phyloP scores from a whole-genome alignment of 768 basidiomycete species.

The Suillus subaureus region DNA sequence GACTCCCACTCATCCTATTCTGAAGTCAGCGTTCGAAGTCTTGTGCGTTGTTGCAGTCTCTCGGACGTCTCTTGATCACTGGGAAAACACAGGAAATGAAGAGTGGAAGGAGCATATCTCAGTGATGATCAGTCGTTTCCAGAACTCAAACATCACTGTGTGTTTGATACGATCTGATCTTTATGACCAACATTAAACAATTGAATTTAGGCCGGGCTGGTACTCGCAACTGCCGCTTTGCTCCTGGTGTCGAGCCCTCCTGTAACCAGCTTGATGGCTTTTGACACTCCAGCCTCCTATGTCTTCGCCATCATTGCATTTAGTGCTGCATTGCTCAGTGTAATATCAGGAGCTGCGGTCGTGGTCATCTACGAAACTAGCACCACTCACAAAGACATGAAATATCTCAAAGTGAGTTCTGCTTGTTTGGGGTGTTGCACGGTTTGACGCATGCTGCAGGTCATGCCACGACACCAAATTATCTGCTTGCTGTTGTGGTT shows the following conservation, averaged over 20 bases:
- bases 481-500: neutral
- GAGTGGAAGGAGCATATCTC: neutral
- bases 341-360: slow-evolving; percentile 5
- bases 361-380: neutral
- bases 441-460: neutral
- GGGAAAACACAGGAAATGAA: neutral
- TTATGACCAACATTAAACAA: too few relatives aligned
- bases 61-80: neutral
- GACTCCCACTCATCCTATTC: too few relatives aligned
- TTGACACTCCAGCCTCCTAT: neutral
- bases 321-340: neutral
- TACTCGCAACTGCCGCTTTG: slow-evolving; percentile 5
- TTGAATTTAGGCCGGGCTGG: neutral
- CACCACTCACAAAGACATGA: neutral
- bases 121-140: neutral
- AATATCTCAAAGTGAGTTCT: neutral
- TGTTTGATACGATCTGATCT: neutral
- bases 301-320: neutral
- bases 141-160: neutral
- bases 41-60: slow-evolving; percentile 2
- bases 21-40: neutral
- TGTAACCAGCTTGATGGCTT: neutral
- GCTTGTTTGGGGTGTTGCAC: neutral
- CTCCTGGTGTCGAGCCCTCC: neutral
- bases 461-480: neutral